These are phyloP conservation scores for Podaxis carcinomalis DNA, from an alignment of 768 basidiomycete species.

Conservation along the genomic window DNA sequence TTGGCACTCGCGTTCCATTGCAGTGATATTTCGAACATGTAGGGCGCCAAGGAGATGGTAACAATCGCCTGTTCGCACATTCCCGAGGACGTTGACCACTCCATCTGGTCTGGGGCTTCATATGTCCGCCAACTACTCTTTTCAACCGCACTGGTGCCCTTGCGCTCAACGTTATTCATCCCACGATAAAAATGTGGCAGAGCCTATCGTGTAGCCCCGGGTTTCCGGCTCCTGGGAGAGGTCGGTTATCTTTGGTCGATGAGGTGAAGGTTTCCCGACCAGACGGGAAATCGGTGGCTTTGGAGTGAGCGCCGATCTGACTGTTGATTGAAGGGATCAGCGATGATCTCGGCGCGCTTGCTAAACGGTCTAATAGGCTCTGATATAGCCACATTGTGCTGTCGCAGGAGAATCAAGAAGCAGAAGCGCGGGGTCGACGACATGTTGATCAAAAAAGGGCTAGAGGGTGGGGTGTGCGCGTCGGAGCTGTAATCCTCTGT, in stretches of 20 bases:
- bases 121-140: not conserved
- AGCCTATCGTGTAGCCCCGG: not conserved
- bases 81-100: not conserved
- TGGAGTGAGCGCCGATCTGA: not conserved
- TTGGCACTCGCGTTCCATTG: no score
- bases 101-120: not conserved
- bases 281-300: not conserved
- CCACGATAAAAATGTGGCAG: not conserved
- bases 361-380: not conserved
- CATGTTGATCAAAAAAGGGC: not conserved
- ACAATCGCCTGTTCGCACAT: not conserved
- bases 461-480: not conserved
- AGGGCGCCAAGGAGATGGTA: not conserved
- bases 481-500: not conserved
- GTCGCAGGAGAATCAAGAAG: not conserved
- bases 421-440: not conserved
- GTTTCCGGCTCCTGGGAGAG: not conserved
- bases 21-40: no score
- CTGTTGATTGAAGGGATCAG: not conserved
- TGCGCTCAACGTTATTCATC: not conserved
- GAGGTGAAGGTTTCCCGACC: not conserved
- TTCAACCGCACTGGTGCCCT: not conserved
- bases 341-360: not conserved
- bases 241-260: not conserved
- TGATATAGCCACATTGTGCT: not conserved